A percentile compares a stretch with the other conserved stretches of the same genome.
phyloP scores from a whole-genome alignment of 768 basidiomycete genomes.

The Lanmaoa rubissima region DNA sequence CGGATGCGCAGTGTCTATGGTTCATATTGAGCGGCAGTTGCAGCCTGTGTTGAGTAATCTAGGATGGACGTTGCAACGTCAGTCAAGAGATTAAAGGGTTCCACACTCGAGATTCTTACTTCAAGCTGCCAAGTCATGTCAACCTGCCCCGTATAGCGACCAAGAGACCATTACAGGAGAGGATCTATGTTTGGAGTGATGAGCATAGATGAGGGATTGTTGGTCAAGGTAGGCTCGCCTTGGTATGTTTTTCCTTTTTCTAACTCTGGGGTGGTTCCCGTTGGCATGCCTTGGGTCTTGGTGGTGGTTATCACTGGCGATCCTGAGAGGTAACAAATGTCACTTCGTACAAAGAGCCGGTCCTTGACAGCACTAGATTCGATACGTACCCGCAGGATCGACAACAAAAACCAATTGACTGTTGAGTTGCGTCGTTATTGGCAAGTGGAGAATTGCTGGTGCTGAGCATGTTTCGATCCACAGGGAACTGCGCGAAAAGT shows the following conservation, averaged over 20 bases:
- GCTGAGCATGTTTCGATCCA: not conserved
- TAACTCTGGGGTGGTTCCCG: not conserved
- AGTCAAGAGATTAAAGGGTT: not conserved
- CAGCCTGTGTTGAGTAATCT: slow-evolving; percentile 7
- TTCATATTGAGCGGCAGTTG: slow-evolving; percentile 17
- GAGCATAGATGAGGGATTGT: not conserved
- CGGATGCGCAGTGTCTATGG: slow-evolving; percentile 14
- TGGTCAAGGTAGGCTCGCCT: slow-evolving; percentile 4
- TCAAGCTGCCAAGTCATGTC: not conserved
- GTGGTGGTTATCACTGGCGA: not conserved
- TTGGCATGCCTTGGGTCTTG: not conserved
- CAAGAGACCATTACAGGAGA: not conserved
- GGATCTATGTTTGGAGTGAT: not conserved
- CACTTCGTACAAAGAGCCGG: not conserved
- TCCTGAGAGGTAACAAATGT: not conserved
- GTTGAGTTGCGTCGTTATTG: no score
- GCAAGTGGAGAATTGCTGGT: no score
- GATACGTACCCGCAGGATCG: not conserved
- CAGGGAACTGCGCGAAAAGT: not conserved
- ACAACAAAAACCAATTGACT: not conserved
- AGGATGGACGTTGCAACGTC: not conserved
- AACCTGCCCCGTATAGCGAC: slow-evolving; percentile 18
- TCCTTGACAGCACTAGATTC: not conserved
- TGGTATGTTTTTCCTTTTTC: not conserved
- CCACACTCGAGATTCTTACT: not conserved